Evolutionary conservation across 1,139 yeast species (phyloP).

Genomic region (Candida smagusa): DNA sequence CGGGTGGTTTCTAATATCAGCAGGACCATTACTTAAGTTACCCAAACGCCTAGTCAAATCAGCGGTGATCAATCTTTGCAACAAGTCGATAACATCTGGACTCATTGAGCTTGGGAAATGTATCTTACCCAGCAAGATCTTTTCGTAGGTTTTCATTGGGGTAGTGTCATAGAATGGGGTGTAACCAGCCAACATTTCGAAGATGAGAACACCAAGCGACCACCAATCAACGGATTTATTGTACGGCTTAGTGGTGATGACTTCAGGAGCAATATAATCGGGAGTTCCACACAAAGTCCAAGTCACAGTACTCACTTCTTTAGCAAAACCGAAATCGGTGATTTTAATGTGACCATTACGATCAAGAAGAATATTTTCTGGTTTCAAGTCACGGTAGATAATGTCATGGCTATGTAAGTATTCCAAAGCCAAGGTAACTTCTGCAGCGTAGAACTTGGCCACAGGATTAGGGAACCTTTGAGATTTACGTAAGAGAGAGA

Average conservation of each 20-base stretch:
- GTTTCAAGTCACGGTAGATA: slow-evolving; percentile 59
- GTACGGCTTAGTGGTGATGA: slow-evolving; percentile 58
- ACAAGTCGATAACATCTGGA: slow-evolving; percentile 50
- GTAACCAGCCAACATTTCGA: slow-evolving; percentile 61
- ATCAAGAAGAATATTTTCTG: slow-evolving; percentile 57
- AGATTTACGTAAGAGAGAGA: slow-evolving; percentile 54
- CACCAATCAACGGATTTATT: slow-evolving; percentile 66
- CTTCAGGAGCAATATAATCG: slow-evolving; percentile 64
- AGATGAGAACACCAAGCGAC: slow-evolving; percentile 58
- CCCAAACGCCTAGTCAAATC: slow-evolving; percentile 58
- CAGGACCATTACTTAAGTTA: slow-evolving; percentile 55
- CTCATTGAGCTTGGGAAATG: slow-evolving; percentile 50
- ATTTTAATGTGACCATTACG: slow-evolving; percentile 58
- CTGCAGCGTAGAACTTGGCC: slow-evolving; percentile 63
- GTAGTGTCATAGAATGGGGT: slow-evolving; percentile 62
- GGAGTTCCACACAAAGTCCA: slow-evolving; percentile 66
- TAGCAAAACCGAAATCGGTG: slow-evolving; percentile 63
- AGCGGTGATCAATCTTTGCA: slow-evolving; percentile 48
- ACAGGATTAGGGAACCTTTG: slow-evolving; percentile 61
- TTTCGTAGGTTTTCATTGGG: slow-evolving; percentile 62
- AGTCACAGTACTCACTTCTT: slow-evolving; percentile 56
- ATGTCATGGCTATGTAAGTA: slow-evolving; percentile 57
- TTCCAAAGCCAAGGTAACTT: slow-evolving; percentile 55
- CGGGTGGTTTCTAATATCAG: slow-evolving; percentile 53
- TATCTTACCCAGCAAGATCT: slow-evolving; percentile 51